Evolutionary conservation across 257 asterid species (phyloP).

Genomic region (Lavandula angustifolia): DNA sequence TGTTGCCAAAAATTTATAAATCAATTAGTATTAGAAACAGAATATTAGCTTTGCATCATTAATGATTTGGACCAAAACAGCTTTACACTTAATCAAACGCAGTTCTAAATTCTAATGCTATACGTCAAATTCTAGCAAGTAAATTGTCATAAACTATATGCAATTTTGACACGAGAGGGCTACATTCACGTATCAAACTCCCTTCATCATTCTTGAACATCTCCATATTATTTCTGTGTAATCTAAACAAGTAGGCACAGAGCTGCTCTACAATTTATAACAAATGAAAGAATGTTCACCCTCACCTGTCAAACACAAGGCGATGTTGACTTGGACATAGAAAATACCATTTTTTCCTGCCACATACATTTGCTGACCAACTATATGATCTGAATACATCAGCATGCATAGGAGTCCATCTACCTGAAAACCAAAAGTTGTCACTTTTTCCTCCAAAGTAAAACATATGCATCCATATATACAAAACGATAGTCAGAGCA

Average conservation of each 20-base stretch:
- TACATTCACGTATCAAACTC: no score
- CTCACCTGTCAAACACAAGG: constrained; percentile 78
- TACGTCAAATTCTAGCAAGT: no score
- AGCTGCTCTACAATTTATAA: constrained; percentile 1
- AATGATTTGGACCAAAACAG: neutral
- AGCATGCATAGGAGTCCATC: constrained; percentile 99
- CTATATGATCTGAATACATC: constrained; percentile 98
- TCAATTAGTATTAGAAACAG: neutral
- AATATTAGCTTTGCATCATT: neutral
- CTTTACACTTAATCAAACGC: no score
- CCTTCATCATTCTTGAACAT: neutral
- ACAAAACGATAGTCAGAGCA: constrained; percentile 98
- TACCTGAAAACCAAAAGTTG: constrained; percentile 48
- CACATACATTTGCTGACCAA: constrained; percentile 98
- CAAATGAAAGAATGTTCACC: constrained; percentile 12
- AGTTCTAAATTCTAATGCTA: no score
- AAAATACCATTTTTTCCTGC: constrained; percentile 89
- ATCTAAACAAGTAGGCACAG: neutral
- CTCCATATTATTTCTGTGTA: constrained; percentile 6
- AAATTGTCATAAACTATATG: no score
- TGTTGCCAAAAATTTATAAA: neutral
- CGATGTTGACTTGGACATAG: constrained; percentile 76
- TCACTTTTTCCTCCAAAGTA: neutral
- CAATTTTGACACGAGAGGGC: no score
- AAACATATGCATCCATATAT: constrained; percentile 47